Evolutionary conservation across 257 asterid species (phyloP).

Genomic region (Gynochthodes officinalis): DNA sequence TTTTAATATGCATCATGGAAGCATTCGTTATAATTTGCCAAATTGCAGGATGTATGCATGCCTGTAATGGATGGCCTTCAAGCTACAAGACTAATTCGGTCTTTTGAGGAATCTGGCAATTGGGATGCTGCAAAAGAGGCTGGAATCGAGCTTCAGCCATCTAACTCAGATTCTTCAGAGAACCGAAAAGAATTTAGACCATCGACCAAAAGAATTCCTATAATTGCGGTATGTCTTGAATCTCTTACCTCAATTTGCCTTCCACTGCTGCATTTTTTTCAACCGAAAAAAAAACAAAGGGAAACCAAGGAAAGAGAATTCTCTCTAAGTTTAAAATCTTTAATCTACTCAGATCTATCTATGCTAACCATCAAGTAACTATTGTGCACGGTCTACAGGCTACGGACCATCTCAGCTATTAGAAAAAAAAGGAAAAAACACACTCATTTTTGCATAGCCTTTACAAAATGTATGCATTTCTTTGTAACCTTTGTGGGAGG

Average conservation of each 20-base stretch:
- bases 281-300: too few relatives aligned
- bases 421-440: too few relatives aligned
- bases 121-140: conserved; percentile 80
- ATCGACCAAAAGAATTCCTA: conserved; percentile 51
- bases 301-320: too few relatives aligned
- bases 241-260: background rate
- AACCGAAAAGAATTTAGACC: conserved; percentile 20
- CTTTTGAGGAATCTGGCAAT: conserved; percentile 76
- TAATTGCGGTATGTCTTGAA: conserved; percentile 61
- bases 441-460: background rate
- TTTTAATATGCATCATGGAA: background rate
- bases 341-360: background rate
- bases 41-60: conserved; percentile 81
- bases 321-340: too few relatives aligned
- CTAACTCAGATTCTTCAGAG: conserved; percentile 32
- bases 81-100: conserved; percentile 77
- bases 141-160: conserved; percentile 50
- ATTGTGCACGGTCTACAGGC: background rate
- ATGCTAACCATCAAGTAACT: too few relatives aligned
- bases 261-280: background rate
- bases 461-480: background rate
- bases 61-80: conserved; percentile 92
- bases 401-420: background rate
- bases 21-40: background rate
- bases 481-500: background rate